Evolutionary conservation across 768 basidiomycete genomes (phyloP).

Genomic region (Coprinopsis strossmayeri): DNA sequence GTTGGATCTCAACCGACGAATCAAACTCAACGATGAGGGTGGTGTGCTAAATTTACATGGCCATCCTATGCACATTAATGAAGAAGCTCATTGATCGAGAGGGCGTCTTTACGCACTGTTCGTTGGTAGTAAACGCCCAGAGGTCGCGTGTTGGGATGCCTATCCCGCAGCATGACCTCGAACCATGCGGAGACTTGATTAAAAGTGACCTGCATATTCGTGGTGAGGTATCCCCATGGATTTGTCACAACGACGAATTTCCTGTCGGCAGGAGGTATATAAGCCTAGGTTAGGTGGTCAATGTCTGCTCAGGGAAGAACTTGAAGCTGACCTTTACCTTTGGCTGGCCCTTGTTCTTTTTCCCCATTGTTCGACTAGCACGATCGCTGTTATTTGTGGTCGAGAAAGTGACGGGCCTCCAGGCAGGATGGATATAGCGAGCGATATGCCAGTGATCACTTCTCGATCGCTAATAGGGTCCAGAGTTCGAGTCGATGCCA

Average conservation of each 20-base stretch:
- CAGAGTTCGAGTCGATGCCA: too few species aligned
- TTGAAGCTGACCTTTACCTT: too few species aligned
- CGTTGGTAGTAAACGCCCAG: constrained; percentile 24
- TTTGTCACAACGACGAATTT: neutral
- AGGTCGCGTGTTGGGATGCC: constrained; percentile 20
- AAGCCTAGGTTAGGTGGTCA: neutral
- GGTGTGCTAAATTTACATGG: constrained; percentile 20
- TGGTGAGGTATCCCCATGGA: neutral
- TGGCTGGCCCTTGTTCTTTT: too few species aligned
- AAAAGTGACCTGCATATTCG: constrained; percentile 6
- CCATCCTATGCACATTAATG: neutral
- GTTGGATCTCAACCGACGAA: constrained; percentile 17
- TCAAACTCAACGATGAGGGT: constrained; percentile 27
- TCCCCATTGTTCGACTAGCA: too few species aligned
- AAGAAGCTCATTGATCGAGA: neutral
- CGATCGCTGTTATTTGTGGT: too few species aligned
- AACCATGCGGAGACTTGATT: constrained; percentile 29
- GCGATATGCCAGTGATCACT: too few species aligned
- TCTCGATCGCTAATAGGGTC: too few species aligned
- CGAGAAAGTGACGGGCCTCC: too few species aligned
- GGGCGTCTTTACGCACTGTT: constrained; percentile 24
- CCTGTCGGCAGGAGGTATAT: neutral
- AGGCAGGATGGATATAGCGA: too few species aligned
- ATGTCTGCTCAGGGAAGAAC: too few species aligned
- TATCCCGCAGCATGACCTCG: constrained; percentile 25